Percentiles rank a stretch among this genome's conserved stretches.
Conservation (phyloP, 345 rosid species). For the Citrus reticulata region DNA sequence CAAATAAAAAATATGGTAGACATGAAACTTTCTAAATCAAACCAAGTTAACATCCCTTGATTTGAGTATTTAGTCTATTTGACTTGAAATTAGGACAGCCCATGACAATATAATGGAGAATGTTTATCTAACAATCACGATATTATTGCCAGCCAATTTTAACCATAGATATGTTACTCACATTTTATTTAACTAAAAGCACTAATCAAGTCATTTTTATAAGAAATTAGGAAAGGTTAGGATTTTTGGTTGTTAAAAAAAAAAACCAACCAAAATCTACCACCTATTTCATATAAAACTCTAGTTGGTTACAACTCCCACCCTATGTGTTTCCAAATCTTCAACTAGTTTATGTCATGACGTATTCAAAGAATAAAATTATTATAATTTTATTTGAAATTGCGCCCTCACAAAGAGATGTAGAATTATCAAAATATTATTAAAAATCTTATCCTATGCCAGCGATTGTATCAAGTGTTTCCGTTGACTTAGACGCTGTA, state of each 20-base stretch:
- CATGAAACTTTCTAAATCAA: too few species aligned
- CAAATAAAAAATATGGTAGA: too few species aligned
- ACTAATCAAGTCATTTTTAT: not conserved
- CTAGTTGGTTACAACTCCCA: slow-evolving; percentile 38
- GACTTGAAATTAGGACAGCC: too few species aligned
- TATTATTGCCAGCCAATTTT: not conserved
- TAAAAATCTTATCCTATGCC: slow-evolving; percentile 11
- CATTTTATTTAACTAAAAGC: not conserved
- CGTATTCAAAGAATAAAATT: slow-evolving; percentile 13
- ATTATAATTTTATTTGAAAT: not conserved
- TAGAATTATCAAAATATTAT: not conserved
- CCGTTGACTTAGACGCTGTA: slow-evolving; percentile 6
- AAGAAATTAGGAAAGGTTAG: slow-evolving; percentile 3
- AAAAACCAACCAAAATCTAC: slow-evolving; percentile 37
- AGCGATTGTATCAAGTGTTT: not conserved
- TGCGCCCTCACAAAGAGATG: not conserved
- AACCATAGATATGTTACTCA: slow-evolving; percentile 11
- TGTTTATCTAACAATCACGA: not conserved
- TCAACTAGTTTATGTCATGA: not conserved
- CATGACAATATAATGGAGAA: not conserved
- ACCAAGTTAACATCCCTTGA: too few species aligned
- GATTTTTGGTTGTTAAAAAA: slow-evolving; percentile 17
- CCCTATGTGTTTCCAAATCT: not conserved
- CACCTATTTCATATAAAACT: slow-evolving; percentile 11
- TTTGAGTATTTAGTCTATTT: too few species aligned